Percentiles rank a stretch among this genome's conserved stretches.
Evolutionary conservation across 371 early-diverging fungal genomes (phyloP).

Genomic region (Polyrhizophydium stewartii): DNA sequence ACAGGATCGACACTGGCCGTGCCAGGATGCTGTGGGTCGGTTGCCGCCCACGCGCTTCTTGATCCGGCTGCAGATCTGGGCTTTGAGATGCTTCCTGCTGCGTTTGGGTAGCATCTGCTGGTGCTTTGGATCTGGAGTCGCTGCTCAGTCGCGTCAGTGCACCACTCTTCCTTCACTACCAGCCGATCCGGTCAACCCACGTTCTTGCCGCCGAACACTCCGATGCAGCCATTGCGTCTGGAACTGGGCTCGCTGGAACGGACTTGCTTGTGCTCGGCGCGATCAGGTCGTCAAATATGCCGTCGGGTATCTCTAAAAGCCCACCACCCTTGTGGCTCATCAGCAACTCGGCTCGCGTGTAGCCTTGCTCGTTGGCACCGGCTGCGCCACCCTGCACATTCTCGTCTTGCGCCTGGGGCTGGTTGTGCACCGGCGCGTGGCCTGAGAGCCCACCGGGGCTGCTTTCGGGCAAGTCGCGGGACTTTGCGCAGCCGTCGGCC

Average conservation of each 20-base stretch:
- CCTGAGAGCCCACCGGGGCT: too few relatives aligned
- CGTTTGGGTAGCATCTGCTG: background rate
- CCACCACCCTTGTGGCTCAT: background rate
- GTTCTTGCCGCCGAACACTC: too few relatives aligned
- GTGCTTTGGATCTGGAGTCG: too few relatives aligned
- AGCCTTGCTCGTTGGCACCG: background rate
- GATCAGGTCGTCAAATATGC: background rate
- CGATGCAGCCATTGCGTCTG: too few relatives aligned
- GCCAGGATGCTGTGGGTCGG: background rate
- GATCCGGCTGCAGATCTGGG: background rate
- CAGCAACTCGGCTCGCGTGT: background rate
- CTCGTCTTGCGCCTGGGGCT: too few relatives aligned
- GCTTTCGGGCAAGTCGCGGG: too few relatives aligned
- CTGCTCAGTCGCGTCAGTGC: too few relatives aligned
- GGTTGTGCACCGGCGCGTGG: too few relatives aligned
- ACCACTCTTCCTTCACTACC: too few relatives aligned
- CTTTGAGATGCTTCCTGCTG: background rate
- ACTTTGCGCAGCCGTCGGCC: background rate
- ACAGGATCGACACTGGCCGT: background rate
- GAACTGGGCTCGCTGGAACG: too few relatives aligned
- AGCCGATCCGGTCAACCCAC: too few relatives aligned
- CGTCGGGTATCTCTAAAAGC: background rate
- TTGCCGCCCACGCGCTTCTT: background rate
- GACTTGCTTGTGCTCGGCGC: background rate
- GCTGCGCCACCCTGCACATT: background rate